Evolutionary conservation across 352 stramenopile species (phyloP), one percentile per base, ranked within the genome.

Genomic region (Globisporangium cylindrosporum): DNA sequence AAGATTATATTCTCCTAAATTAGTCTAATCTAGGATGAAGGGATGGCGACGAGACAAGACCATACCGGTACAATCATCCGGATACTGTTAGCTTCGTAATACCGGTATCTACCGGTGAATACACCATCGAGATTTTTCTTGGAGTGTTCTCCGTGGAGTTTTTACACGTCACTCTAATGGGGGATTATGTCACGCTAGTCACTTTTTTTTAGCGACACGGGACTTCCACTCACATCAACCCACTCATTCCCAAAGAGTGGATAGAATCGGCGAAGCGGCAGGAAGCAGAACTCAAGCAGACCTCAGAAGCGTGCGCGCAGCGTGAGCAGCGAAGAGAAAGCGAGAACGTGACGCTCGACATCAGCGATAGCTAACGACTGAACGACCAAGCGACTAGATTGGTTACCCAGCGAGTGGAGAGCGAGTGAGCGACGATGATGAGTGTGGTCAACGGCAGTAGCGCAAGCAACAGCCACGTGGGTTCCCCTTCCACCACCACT

Each of bases 381-480:
- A 43, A 43, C 36, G 36, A 43, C 36, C 36, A 43, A 43, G 36
- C 36, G 36, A 43, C 36, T 4, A 43, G 36, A 15, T 14, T 9
- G 36, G 36, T 4, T 43, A 43, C 36, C 36, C 12, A 43, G 36
- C 12, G 41, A n/a, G 41, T n/a, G 41, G 15, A n/a, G 43, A 22
- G 25, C 14, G 54, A 59, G 22, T 18, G n/a, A 22, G 22, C n/a
- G 46, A 27, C 38, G 59, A 48, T 41, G 64, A 72, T 69, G 70
- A 75, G 70, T 70, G 70, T 73, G 66, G 70, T 75, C 70, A 63
- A 75, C 70, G 70, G 70, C 68, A 71, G 60, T 36, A 68, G 70
- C 69, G 41, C 32, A 22, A 71, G 69, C 70, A 71, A 51, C 66
- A 71, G 68, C 70, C 70, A 75, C 66, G 70, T 75, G 66, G 68